These are phyloP conservation scores for Thuidium tamariscinum DNA, from an alignment of 225 moss, liverwort and hornwort genomes.

Conservation along the genomic window DNA sequence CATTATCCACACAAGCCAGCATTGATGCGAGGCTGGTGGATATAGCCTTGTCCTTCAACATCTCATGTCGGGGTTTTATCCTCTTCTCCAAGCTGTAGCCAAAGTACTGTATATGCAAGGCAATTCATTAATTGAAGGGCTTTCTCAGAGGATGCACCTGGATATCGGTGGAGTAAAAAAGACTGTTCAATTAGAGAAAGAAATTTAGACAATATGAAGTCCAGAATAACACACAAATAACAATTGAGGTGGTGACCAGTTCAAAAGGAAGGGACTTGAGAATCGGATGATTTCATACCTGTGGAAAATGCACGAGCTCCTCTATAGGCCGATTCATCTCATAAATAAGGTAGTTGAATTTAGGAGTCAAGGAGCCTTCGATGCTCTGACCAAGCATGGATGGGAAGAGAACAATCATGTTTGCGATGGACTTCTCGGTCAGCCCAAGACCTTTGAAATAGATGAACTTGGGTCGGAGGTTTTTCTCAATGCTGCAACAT, in stretches of 20 bases:
- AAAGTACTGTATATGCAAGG: conserved; percentile 42
- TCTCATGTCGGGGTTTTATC: conserved; percentile 57
- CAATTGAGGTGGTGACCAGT: not conserved
- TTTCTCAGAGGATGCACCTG: not conserved
- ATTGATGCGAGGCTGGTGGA: conserved; percentile 62
- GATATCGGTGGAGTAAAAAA: not conserved
- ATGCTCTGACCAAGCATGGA: conserved; percentile 82
- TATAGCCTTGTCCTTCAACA: conserved; percentile 40
- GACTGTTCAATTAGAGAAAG: not conserved
- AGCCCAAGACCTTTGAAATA: conserved; percentile 49
- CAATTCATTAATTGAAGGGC: not conserved
- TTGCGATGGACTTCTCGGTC: conserved; percentile 43
- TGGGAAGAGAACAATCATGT: conserved; percentile 78
- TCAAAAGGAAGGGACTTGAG: not conserved
- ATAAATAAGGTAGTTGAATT: conserved; percentile 42
- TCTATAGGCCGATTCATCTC: conserved; percentile 61
- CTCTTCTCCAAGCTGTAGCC: conserved; percentile 69
- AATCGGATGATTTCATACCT: conserved; percentile 17
- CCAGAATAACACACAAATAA: not conserved
- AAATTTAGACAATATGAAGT: not conserved
- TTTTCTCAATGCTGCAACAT: conserved; percentile 81
- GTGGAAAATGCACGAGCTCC: conserved; percentile 62
- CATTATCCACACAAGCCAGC: conserved; percentile 61
- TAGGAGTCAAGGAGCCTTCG: conserved; percentile 54
- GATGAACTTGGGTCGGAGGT: conserved; percentile 64